Percentiles rank a stretch among this genome's conserved stretches.
These are phyloP conservation scores for Verticillium klebahnii DNA, from an alignment of 2,329 filamentous ascomycete species.

Conservation along the genomic window DNA sequence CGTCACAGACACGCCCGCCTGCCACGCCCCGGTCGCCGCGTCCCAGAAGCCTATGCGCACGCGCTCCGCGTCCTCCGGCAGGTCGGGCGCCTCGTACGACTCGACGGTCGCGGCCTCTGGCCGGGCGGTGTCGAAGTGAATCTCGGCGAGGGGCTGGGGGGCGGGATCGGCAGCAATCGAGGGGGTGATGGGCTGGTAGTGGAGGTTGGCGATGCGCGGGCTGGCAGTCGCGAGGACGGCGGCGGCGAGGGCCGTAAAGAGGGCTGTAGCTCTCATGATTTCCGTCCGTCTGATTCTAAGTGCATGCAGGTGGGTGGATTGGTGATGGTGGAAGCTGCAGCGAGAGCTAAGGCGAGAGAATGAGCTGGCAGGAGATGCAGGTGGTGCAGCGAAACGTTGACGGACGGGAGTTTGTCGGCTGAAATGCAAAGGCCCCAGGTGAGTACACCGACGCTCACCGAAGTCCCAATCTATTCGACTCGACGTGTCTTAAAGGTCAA, in stretches of 20 bases:
- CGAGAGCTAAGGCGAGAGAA: background rate
- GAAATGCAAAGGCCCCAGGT: background rate
- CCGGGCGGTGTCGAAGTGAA: conserved; percentile 48
- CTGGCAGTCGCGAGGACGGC: conserved; percentile 32
- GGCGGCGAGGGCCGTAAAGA: conserved; percentile 38
- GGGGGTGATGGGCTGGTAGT: conserved; percentile 45
- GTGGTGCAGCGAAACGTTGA: background rate
- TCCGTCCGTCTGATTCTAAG: background rate
- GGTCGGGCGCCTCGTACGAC: conserved; percentile 53
- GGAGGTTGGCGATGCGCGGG: conserved; percentile 44
- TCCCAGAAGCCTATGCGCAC: conserved; percentile 58
- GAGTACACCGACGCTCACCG: background rate
- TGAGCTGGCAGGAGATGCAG: background rate
- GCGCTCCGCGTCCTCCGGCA: conserved; percentile 39
- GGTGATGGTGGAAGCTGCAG: background rate
- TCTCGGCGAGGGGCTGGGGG: conserved; percentile 47
- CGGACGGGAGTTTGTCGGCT: background rate
- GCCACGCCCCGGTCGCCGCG: conserved; percentile 39
- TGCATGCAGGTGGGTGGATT: background rate
- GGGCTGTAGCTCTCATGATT: conserved; percentile 35
- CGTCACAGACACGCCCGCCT: conserved; percentile 50
- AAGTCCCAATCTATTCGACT: no score
- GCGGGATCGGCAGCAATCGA: conserved; percentile 18
- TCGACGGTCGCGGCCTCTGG: conserved; percentile 40
- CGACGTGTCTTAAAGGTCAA: background rate